Percentiles rank a stretch among this genome's conserved stretches.
phyloP scores from a whole-genome alignment of 257 asterid species.

The Solanum tarapatanum region DNA sequence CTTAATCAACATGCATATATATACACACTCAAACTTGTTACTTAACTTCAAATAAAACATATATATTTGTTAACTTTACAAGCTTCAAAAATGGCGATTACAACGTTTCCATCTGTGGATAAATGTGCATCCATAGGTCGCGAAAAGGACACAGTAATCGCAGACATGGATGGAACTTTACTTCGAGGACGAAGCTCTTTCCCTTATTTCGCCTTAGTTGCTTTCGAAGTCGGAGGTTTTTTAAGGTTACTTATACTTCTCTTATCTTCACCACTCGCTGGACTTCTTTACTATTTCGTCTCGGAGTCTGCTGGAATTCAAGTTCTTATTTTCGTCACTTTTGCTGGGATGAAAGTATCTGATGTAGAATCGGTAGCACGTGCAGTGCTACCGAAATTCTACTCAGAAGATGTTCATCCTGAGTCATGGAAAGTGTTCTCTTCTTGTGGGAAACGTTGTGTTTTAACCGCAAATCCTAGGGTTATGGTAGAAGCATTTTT shows the following conservation, averaged over 20 bases:
- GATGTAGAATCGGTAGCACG: conserved; percentile 45
- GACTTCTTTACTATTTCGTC: conserved; percentile 33
- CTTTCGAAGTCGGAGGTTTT: conserved; percentile 44
- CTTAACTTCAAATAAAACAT: too few species aligned
- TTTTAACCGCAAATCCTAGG: conserved; percentile 50
- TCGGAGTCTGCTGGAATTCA: conserved; percentile 52
- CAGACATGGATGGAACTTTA: conserved; percentile 58
- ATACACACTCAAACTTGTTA: too few species aligned
- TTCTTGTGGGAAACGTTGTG: conserved; percentile 43
- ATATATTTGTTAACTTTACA: neutral
- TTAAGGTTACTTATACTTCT: conserved; percentile 35
- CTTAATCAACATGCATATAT: neutral
- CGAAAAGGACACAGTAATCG: conserved; percentile 45
- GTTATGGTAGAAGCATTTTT: conserved; percentile 55
- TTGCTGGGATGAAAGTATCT: conserved; percentile 23
- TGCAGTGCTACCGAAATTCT: conserved; percentile 47
- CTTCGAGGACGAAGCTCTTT: conserved; percentile 46
- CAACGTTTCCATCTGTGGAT: conserved; percentile 30
- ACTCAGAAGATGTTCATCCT: conserved; percentile 36
- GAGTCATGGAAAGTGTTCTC: conserved; percentile 55
- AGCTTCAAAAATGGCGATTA: conserved; percentile 1
- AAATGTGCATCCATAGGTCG: conserved; percentile 39
- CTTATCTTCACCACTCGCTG: conserved; percentile 37
- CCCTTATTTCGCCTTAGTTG: conserved; percentile 41
- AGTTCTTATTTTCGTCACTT: conserved; percentile 32